These are phyloP conservation scores for Rhodotorula diobovata DNA, from an alignment of 768 basidiomycete species.

Conservation along the genomic window DNA sequence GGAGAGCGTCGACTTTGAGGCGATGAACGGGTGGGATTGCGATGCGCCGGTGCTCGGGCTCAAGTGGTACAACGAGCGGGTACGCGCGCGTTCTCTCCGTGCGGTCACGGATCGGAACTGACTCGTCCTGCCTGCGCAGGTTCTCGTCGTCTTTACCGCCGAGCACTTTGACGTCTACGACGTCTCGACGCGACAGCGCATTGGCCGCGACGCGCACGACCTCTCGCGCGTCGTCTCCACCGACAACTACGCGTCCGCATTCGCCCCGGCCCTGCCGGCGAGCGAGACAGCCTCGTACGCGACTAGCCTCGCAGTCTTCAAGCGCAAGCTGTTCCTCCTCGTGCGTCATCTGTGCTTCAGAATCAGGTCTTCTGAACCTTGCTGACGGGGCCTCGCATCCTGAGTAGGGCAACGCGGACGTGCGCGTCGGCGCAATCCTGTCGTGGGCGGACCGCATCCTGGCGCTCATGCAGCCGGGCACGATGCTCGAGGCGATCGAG, in stretches of 20 bases:
- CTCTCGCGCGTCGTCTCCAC: slow-evolving; percentile 52
- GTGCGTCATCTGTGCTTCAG: slow-evolving; percentile 53
- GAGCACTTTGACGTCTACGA: slow-evolving; percentile 67
- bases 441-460: slow-evolving; percentile 95
- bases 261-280: slow-evolving; percentile 3
- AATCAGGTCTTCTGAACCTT: background rate
- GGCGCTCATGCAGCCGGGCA: slow-evolving; percentile 71
- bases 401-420: slow-evolving; percentile 51
- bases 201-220: slow-evolving; percentile 64
- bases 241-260: slow-evolving; percentile 22
- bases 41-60: slow-evolving; percentile 65
- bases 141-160: slow-evolving; percentile 50
- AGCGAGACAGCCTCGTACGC: slow-evolving; percentile 37
- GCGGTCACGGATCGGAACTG: slow-evolving; percentile 64
- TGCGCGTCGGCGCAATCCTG: slow-evolving; percentile 76
- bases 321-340: slow-evolving; percentile 83
- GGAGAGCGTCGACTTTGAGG: slow-evolving; percentile 52
- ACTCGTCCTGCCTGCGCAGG: slow-evolving; percentile 43
- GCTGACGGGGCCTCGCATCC: background rate
- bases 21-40: slow-evolving; percentile 40
- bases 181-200: slow-evolving; percentile 54
- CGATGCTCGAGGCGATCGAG: slow-evolving; percentile 86
- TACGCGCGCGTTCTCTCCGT: slow-evolving; percentile 53
- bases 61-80: slow-evolving; percentile 83
- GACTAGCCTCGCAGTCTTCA: slow-evolving; percentile 73